Conservation (phyloP, 305 asterid genomes). For the Fraxinus albicans region DNA sequence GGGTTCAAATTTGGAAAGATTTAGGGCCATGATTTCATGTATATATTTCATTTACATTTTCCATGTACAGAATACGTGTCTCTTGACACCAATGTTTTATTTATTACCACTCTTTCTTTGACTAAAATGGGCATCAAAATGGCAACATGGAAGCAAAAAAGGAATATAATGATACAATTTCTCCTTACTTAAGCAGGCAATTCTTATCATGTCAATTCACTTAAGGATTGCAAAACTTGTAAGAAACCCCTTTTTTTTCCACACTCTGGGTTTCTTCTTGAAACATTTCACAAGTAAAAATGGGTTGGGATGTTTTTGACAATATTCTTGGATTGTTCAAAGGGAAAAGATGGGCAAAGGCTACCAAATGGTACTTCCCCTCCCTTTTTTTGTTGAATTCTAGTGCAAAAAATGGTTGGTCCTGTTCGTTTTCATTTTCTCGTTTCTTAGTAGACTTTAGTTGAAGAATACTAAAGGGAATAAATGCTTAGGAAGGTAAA, state of each 20-base stretch:
- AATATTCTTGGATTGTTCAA: conserved; percentile 19
- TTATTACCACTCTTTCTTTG: background rate
- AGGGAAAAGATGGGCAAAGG: conserved; percentile 32
- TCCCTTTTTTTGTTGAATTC: background rate
- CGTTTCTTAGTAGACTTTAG: background rate
- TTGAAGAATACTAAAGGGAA: background rate
- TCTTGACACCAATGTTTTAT: background rate
- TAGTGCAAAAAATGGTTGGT: background rate
- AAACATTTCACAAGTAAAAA: conserved; percentile 4
- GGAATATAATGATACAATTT: conserved; percentile 5
- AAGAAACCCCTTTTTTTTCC: background rate
- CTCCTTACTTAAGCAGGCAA: background rate
- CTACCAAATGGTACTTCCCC: conserved; percentile 30
- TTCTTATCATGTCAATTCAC: background rate
- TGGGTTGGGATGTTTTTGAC: conserved; percentile 20
- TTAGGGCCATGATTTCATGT: background rate
- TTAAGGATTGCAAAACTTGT: background rate
- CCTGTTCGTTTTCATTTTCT: background rate
- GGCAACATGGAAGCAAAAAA: background rate
- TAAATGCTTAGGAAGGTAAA: background rate
- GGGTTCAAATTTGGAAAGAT: background rate
- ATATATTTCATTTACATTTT: background rate
- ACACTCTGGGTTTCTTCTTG: background rate
- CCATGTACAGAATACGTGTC: background rate
- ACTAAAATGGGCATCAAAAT: background rate